Conservation (phyloP, 2,329 filamentous ascomycete species). For the Botrytis aclada region DNA sequence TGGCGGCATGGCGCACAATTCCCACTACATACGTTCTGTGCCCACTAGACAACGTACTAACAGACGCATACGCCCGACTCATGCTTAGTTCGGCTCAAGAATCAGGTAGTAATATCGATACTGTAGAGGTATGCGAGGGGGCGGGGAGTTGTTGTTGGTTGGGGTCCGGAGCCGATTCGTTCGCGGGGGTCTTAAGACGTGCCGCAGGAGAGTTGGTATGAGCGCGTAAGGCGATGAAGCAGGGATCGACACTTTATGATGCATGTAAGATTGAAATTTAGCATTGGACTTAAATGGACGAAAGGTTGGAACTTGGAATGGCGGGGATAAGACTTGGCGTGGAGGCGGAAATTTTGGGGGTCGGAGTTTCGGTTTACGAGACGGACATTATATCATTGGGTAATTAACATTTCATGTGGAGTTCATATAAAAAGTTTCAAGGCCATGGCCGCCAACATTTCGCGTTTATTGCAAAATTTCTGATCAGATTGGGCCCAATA, state of each 20-base stretch:
- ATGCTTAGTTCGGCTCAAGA: constrained; percentile 28
- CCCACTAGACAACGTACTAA: constrained; percentile 27
- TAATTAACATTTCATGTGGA: neutral
- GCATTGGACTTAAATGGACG: neutral
- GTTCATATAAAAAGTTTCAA: neutral
- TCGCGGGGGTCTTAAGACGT: constrained; percentile 4
- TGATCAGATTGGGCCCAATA: neutral
- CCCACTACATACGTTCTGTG: constrained; percentile 32
- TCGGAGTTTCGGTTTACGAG: constrained; percentile 6
- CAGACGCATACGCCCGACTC: constrained; percentile 26
- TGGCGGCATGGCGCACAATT: constrained; percentile 34
- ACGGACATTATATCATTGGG: neutral
- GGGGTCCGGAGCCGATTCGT: constrained; percentile 17
- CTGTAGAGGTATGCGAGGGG: constrained; percentile 28
- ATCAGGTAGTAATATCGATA: constrained; percentile 29
- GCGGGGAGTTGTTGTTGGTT: constrained; percentile 24
- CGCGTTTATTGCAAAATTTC: neutral
- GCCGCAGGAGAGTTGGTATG: constrained; percentile 17
- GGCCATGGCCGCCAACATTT: neutral
- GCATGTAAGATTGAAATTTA: neutral
- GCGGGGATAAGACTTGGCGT: neutral
- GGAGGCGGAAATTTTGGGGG: neutral
- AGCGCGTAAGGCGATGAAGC: neutral
- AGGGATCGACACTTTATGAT: neutral
- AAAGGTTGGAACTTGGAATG: neutral